Conservation (phyloP, 192 early-diverging fungal species). For the Coemansia sp. region DNA sequence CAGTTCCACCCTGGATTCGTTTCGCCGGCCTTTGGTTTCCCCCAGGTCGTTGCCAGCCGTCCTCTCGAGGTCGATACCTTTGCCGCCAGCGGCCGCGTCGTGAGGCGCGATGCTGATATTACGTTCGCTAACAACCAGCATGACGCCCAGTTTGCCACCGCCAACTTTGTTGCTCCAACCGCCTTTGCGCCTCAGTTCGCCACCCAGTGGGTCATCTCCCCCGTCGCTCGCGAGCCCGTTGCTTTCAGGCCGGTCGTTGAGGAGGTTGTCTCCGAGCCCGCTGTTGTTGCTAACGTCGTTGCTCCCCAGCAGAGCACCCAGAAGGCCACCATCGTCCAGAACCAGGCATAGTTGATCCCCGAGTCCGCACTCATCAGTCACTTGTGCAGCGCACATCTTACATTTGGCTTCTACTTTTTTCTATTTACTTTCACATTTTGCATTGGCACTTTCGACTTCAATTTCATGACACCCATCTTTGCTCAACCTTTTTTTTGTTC, state of each 20-base stretch:
- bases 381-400: slow-evolving; percentile 1
- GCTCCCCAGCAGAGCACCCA: slow-evolving; percentile 15
- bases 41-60: slow-evolving; percentile 11
- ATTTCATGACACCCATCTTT: neutral
- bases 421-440: slow-evolving; percentile 1
- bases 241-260: slow-evolving; percentile 7
- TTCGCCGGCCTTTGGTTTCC: slow-evolving; percentile 1
- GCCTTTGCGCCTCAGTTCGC: slow-evolving; percentile 1
- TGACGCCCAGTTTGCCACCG: slow-evolving; percentile 9
- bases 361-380: neutral
- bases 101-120: slow-evolving; percentile 37
- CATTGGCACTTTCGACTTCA: neutral
- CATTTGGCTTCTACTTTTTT: neutral
- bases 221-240: neutral
- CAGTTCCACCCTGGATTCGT: slow-evolving; percentile 15
- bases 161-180: neutral
- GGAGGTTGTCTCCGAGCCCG: slow-evolving; percentile 10
- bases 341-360: slow-evolving; percentile 22
- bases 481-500: no score
- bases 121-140: slow-evolving; percentile 40
- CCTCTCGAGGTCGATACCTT: slow-evolving; percentile 5
- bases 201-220: neutral
- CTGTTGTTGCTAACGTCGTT: slow-evolving; percentile 1
- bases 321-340: slow-evolving; percentile 42
- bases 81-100: slow-evolving; percentile 4